Evolutionary conservation across 1,139 yeast species (phyloP), one percentile per base, ranked within the genome.

Genomic region (Suhomyces bribrorum): DNA sequence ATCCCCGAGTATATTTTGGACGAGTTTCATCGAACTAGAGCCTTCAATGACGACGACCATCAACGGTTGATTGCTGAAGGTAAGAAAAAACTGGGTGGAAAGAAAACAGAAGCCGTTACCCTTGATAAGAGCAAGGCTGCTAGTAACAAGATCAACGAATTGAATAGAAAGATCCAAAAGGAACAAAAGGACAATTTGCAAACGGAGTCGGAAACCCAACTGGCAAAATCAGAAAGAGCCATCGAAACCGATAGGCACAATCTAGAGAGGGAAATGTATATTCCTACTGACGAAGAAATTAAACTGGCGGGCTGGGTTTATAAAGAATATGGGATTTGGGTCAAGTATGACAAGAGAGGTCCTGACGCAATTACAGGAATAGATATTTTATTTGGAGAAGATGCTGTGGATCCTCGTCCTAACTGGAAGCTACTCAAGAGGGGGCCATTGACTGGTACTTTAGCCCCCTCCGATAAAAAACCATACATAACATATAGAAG

Each of bases 371-470:
- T 73, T 16, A 44, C 75, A 47, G 62, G 70, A 50, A 43, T 87
- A 12, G 87, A 84, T 47, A 66, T 87, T 2, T 62, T 88, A 26
- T 88, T 79, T 64, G 95, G 95, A 1, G 61, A 60, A 2, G 88
- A 82, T 49, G 83, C 87, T 0, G 79, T 74, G 4, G 95, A 88
- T 37, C 95, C 96, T 2, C 67, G 96, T 41, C 77, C 79, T 0
- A 76, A 77, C 34, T 89, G 96, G 96, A 50, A 59, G 1, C 52
- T 83, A 18, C 29, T 70, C 8, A 40, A 34, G 14, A 12, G 50
- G 46, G 30, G 61, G 45, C 45, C 73, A 48, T 32, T 61, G 57
- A 28, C 27, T 20, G 62, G 45, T 12, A 50, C 61, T 2, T 46
- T 55, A 4, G 46, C 52, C 8, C 54, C 59, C 5, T 29, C 44